phyloP scores from a whole-genome alignment of 129 eudicot genomes.

The Pulicaria dysenterica region DNA sequence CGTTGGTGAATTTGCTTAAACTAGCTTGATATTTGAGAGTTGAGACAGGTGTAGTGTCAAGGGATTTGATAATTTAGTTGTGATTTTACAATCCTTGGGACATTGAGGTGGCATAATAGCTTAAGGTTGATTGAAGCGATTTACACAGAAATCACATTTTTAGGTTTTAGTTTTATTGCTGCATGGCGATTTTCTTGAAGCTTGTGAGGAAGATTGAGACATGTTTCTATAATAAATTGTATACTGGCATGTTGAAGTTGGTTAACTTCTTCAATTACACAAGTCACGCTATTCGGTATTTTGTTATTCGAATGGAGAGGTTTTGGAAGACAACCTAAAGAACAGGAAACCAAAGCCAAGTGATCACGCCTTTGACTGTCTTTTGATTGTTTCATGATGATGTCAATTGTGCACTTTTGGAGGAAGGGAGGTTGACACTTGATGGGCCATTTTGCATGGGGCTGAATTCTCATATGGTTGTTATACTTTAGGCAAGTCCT shows the following conservation, averaged over 20 bases:
- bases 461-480: slow-evolving; percentile 33
- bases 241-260: not conserved
- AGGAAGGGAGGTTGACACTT: slow-evolving; percentile 38
- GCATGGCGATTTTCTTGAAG: slow-evolving; percentile 14
- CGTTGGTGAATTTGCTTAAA: too few species aligned
- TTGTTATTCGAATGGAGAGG: not conserved
- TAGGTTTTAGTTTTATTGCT: slow-evolving; percentile 17
- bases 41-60: not conserved
- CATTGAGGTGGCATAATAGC: not conserved
- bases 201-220: not conserved
- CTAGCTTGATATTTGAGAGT: too few species aligned
- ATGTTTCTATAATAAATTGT: not conserved
- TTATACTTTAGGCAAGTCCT: slow-evolving; percentile 52
- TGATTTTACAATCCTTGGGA: not conserved
- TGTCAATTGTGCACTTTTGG: slow-evolving; percentile 30
- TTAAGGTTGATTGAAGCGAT: too few species aligned
- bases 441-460: slow-evolving; percentile 30
- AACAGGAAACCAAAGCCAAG: not conserved
- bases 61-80: not conserved
- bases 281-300: not conserved
- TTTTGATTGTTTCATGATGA: slow-evolving; percentile 1
- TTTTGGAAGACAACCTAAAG: slow-evolving; percentile 1
- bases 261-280: not conserved
- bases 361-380: not conserved
- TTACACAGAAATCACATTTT: not conserved